These are phyloP conservation scores for Calonectria multiphialidica DNA, from an alignment of 2,329 filamentous ascomycete genomes.

Conservation along the genomic window DNA sequence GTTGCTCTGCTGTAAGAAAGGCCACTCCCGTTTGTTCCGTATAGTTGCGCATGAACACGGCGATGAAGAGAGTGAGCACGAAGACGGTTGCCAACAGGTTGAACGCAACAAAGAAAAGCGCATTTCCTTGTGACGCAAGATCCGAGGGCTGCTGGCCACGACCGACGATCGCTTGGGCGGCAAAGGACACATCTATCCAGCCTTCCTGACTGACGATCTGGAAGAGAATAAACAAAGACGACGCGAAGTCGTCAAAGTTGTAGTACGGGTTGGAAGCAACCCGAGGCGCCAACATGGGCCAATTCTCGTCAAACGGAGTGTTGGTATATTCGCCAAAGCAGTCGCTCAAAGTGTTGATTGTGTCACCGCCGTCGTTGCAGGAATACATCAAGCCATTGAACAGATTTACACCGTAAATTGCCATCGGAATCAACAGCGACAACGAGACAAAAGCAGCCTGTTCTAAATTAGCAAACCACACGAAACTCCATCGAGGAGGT, in stretches of 20 bases:
- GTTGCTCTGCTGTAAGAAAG: constrained; percentile 93
- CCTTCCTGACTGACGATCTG: constrained; percentile 99
- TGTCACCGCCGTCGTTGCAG: constrained; percentile 76
- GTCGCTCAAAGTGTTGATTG: constrained; percentile 71
- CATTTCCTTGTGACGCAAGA: constrained; percentile 83
- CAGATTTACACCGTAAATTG: constrained; percentile 93
- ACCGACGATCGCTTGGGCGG: constrained; percentile 84
- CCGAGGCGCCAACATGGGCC: constrained; percentile 86
- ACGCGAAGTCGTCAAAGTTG: constrained; percentile 95
- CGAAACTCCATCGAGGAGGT: not conserved
- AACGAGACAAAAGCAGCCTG: constrained; percentile 91
- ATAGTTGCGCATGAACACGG: constrained; percentile 99
- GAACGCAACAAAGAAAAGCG: constrained; percentile 94
- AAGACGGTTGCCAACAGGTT: constrained; percentile 97
- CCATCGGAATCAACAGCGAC: constrained; percentile 94
- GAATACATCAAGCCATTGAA: constrained; percentile 84
- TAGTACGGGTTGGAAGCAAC: constrained; percentile 86
- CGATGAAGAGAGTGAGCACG: constrained; percentile 96
- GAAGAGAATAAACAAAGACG: constrained; percentile 94
- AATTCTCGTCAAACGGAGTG: constrained; percentile 78
- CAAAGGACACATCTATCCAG: constrained; percentile 94
- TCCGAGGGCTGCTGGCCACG: constrained; percentile 78
- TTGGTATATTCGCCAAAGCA: constrained; percentile 89
- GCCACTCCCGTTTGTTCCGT: constrained; percentile 98
- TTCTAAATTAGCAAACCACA: not conserved